Base-by-base conservation (phyloP, 805 yeast genomes). In the Brettanomyces custersianus region DNA sequence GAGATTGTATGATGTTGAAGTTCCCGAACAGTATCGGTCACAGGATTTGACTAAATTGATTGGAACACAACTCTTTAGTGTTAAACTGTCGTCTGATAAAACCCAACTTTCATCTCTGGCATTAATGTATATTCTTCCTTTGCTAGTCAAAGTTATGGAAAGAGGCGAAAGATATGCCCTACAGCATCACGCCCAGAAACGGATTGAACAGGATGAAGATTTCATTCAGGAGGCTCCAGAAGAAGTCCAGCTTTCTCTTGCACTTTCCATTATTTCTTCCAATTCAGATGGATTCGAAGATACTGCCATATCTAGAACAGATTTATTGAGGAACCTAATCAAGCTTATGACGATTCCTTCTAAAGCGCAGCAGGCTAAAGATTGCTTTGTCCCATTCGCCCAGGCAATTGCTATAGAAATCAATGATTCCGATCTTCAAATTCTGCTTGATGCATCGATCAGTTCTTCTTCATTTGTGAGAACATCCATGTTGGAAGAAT, bases 171-270 rank as follows among this genome's bases (percentile, higher is more conserved):
- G 51, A 1, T 72, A 68, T 29, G 72, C 81, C 1, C 48, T 72
- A 36, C 69, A 63, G 42, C 73, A 71, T 47, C 63, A 77, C 3
- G 66, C 64, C 31, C 8, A 26, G 30, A 77, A 74, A 48, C 68
- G 63, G 2, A 55, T 61, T 8, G 60, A 57, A 5, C 62, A 68
- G 1, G 79, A 77, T 21, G 63, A 78, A 3, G 94, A 84, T 47
- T 82, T 79, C 53, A 71, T 71, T 21, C 90, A 85, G 37, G 95
- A 84, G 54, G 85, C 78, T 46, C 77, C 77, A n/a, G 87, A 82
- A 51, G 96, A 88, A 55, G 96, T 87, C 53, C 90, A 84, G 47
- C 62, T 87, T 34, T 57, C 82, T 34, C 62, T 90, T 39, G 81
- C 90, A 0, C 57, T 88, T 47, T 94, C 84, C 49, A 76, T 87